Percentiles rank a stretch among this genome's conserved stretches.
Conservation (phyloP, 1,284 basidiomycete genomes). For the Schizophyllum commune region DNA sequence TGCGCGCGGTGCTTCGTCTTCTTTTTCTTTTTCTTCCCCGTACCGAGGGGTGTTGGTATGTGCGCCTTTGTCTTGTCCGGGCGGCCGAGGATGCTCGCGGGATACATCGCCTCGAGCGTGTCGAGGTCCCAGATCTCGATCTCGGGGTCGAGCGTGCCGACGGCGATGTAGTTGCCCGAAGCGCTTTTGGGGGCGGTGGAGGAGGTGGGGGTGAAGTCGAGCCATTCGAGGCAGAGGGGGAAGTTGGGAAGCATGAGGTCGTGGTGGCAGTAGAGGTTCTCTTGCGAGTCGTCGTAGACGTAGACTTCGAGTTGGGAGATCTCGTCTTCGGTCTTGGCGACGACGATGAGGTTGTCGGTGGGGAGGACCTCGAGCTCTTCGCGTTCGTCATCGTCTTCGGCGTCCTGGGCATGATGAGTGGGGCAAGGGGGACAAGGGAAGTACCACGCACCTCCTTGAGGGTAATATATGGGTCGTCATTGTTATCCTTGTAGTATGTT, state of each 20-base stretch:
- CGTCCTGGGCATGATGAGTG: conserved; percentile 37
- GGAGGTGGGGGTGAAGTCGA: conserved; percentile 80
- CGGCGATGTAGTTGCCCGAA: conserved; percentile 88
- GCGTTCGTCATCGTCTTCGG: conserved; percentile 71
- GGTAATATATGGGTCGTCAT: conserved; percentile 97
- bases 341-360: conserved; percentile 88
- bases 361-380: conserved; percentile 88
- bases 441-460: conserved; percentile 67
- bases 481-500: conserved; percentile 85
- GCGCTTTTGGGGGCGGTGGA: conserved; percentile 30
- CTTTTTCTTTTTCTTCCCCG: conserved; percentile 93
- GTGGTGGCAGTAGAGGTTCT: conserved; percentile 95
- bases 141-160: conserved; percentile 95
- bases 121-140: conserved; percentile 99
- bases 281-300: conserved; percentile 87
- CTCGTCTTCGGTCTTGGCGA: conserved; percentile 96
- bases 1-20: conserved; percentile 68
- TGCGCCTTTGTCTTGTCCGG: conserved; percentile 82
- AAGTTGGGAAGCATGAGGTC: conserved; percentile 97
- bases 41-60: conserved; percentile 68
- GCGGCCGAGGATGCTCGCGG: conserved; percentile 85
- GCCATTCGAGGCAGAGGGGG: conserved; percentile 98
- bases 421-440: background rate
- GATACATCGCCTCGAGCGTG: conserved; percentile 91
- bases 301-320: conserved; percentile 94